Percentiles rank a stretch among this genome's conserved stretches.
These are phyloP conservation scores for Salix suchowensis DNA, from an alignment of 345 rosid species.

Conservation along the genomic window DNA sequence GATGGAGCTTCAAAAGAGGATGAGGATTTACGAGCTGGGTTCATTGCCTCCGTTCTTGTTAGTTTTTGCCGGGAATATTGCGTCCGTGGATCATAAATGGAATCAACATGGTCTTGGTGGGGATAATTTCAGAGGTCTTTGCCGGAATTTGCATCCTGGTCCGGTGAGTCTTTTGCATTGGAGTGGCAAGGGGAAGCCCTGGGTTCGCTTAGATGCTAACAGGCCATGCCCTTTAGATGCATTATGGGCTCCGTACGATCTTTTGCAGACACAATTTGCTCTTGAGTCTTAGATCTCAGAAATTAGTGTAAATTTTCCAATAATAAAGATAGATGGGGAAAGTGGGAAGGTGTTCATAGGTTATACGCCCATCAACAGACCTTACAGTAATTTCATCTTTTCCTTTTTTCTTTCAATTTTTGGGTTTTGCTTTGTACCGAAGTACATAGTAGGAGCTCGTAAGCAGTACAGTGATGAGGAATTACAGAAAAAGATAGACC, in stretches of 20 bases:
- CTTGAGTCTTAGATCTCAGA: conserved; percentile 16
- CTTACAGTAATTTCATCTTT: background rate
- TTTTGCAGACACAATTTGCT: conserved; percentile 18
- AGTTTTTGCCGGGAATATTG: conserved; percentile 38
- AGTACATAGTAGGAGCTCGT: background rate
- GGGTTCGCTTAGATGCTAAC: conserved; percentile 32
- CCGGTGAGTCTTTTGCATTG: conserved; percentile 43
- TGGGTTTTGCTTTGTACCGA: conserved; percentile 1
- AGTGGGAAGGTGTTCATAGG: conserved; percentile 5
- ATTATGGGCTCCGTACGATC: conserved; percentile 44
- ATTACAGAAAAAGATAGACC: background rate
- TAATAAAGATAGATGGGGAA: background rate
- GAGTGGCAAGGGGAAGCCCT: conserved; percentile 47
- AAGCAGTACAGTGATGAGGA: background rate
- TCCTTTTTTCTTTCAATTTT: background rate
- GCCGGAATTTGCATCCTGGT: conserved; percentile 40
- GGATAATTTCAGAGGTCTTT: conserved; percentile 33
- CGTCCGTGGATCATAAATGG: conserved; percentile 39
- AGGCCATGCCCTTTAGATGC: conserved; percentile 35
- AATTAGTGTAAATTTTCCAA: background rate
- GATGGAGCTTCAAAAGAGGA: conserved; percentile 45
- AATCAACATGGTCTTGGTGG: conserved; percentile 46
- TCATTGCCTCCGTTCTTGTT: conserved; percentile 40
- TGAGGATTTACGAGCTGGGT: conserved; percentile 41
- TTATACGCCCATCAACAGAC: background rate